Evolutionary conservation across 768 basidiomycete species (phyloP), one percentile per base, ranked within the genome.

Genomic region (Clathrus columnatus): DNA sequence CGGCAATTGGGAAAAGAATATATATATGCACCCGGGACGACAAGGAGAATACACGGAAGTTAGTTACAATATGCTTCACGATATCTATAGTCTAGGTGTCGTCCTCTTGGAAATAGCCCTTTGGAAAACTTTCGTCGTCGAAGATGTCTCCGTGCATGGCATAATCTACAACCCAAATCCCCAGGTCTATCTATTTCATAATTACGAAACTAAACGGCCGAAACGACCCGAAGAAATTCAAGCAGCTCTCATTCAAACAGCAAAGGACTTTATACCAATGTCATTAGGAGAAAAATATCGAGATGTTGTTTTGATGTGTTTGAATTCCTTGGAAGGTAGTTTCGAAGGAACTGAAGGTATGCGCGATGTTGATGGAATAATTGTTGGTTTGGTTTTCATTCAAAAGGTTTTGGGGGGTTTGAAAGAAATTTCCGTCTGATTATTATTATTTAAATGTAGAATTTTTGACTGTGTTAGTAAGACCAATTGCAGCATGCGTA

Each of bases 51-150:
- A 20, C 30, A 8, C 36, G 29, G 23, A 53, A 42, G 42, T 44
- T 2, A 27, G 23, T 21, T 44, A 21, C 23, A 24, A 28, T 23
- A 23, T 53, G 51, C 41, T 53, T 16, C 32, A 53, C 41, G 51
- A 53, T 27, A 27, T 53, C 18, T 53, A 53, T 23, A 23, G 41
- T 17, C 51, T 53, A 16, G 51, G 51, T 18, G 36, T 53, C 18
- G 51, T 53, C 20, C 30, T 53, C 0, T 41, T 53, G n/a, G 51
- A 53, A 27, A 53, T 53, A 20, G 51, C 51, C 21, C 51, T 53
- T 32, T 42, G 51, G 51, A 41, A 44, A 23, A 41, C 51, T n/a
- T 21, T 53, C 36, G 36, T 53, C n/a, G n/a, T 49, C 10, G 48
- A 28, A 18, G n/a, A 32, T 11, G n/a, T 5, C 14, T 32, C 30